Base-by-base conservation (phyloP, 2,329 filamentous ascomycete species). In the Stachybotrys chartarum region DNA sequence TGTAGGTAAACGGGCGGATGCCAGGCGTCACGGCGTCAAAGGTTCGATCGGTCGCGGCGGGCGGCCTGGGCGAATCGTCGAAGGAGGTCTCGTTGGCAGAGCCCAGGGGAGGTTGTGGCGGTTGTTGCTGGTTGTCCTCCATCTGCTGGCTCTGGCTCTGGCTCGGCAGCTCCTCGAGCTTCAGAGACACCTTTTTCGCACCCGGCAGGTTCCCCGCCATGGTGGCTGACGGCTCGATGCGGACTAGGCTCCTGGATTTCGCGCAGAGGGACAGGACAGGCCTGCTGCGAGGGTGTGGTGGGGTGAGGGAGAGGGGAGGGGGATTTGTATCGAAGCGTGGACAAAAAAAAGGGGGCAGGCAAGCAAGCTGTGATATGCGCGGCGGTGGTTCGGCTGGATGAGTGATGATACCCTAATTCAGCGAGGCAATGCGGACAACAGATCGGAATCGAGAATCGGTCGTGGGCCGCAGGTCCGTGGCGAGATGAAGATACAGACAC, bases 21-120 rank as follows among this genome's bases (percentile, higher is more conserved):
- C 66, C 64, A 35, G 66, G 63, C 51, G 64, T 66, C 53, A 68
- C 64, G 54, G 66, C 66, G 55, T 66, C 63, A 51, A 63, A 57
- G 48, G 50, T 53, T 56, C 58, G 56, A 55, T 54, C 55, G 56
- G 59, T 63, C 56, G 60, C 59, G 55, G 59, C 63, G 55, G 65
- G 64, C 57, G 61, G 60, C 59, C 59, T 64, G 58, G 65, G 62
- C 57, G 58, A 59, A 54, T 65, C 64, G 56, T 63, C 59, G 58
- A 64, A 57, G 56, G 59, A 52, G 53, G 24, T 16, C 35, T 39
- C 30, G 7, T 5, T 5, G 32, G 51, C 51, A 18, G 51, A 16
- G 51, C 42, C 17, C n/a, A n/a, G n/a, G n/a, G n/a, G n/a, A 32
- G 51, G 42, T 57, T 51, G 50, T 53, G 56, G 50, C 50, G 56